Percentiles rank a stretch among this genome's conserved stretches.
phyloP scores from a whole-genome alignment of 2,329 filamentous ascomycete genomes.

The Ophiosphaerella korrae region DNA sequence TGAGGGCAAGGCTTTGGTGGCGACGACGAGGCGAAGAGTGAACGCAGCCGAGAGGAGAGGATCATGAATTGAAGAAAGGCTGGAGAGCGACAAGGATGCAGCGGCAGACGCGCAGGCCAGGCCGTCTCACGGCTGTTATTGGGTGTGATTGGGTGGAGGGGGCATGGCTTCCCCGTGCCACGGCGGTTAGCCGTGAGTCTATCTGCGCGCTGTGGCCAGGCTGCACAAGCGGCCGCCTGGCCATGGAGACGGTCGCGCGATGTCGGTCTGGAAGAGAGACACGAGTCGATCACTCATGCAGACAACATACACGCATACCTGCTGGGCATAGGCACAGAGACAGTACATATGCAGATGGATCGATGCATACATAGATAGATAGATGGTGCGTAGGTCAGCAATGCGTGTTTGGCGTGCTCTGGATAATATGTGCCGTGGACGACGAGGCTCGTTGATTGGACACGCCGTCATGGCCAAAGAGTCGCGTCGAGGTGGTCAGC shows the following conservation, averaged over 20 bases:
- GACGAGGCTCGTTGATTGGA: conserved; percentile 9
- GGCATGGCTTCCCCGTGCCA: conserved; percentile 26
- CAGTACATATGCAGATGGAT: no score
- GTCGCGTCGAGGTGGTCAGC: conserved; percentile 12
- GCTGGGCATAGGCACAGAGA: no score
- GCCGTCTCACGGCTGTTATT: conserved; percentile 7
- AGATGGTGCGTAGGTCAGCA: no score
- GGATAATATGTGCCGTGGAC: conserved; percentile 7
- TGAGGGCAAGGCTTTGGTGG: not conserved
- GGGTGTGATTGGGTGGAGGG: conserved; percentile 33
- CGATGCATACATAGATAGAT: no score
- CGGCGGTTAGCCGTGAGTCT: conserved; percentile 28
- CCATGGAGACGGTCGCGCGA: conserved; percentile 10
- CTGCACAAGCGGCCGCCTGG: conserved; percentile 29
- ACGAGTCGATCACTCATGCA: no score
- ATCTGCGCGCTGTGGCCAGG: conserved; percentile 19
- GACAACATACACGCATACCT: no score
- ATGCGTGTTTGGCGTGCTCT: conserved; percentile 1
- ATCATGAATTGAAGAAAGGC: not conserved
- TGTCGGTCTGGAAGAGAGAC: no score
- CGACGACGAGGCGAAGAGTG: no score
- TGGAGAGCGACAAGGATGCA: conserved; percentile 28
- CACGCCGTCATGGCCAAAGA: conserved; percentile 10
- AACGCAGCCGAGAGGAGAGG: no score
- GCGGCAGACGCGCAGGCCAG: conserved; percentile 28